Evolutionary conservation across 179 eudicot genomes (phyloP).

Genomic region (Camellia oleifera): DNA sequence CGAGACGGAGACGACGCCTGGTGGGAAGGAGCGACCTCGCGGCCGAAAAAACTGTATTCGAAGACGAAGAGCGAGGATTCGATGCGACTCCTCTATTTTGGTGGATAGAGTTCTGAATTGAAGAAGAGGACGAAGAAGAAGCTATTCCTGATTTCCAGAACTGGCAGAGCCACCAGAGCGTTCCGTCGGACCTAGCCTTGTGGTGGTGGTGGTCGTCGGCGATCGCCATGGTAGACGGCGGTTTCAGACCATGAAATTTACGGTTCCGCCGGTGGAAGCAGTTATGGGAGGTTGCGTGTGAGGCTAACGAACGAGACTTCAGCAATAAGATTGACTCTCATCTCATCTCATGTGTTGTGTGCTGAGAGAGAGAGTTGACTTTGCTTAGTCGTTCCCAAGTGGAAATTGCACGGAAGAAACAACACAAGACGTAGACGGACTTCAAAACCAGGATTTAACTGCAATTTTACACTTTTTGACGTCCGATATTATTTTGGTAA

Average conservation of each 20-base stretch:
- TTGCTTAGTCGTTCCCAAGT: too few relatives aligned
- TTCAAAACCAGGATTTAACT: too few relatives aligned
- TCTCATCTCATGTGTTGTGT: too few relatives aligned
- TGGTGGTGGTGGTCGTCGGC: background rate
- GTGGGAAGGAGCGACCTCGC: constrained; percentile 60
- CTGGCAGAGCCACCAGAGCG: constrained; percentile 47
- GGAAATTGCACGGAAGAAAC: too few relatives aligned
- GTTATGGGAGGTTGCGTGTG: background rate
- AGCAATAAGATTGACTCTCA: too few relatives aligned
- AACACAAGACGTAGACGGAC: too few relatives aligned
- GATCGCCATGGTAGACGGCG: constrained; percentile 7
- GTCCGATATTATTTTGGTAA: too few relatives aligned
- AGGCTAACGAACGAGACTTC: too few relatives aligned
- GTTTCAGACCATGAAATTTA: background rate
- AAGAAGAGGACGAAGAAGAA: constrained; percentile 43
- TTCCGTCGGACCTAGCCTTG: constrained; percentile 22
- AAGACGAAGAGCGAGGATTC: constrained; percentile 23
- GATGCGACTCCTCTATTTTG: constrained; percentile 18
- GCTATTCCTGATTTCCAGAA: constrained; percentile 47
- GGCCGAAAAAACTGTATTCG: constrained; percentile 45
- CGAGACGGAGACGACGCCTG: constrained; percentile 61
- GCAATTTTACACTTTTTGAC: too few relatives aligned
- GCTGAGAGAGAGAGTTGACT: too few relatives aligned
- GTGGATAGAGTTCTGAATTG: constrained; percentile 22
- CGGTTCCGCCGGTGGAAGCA: background rate